Evolutionary conservation across 2,329 filamentous ascomycete genomes (phyloP).

Genomic region (Arthrobotrys musiformis): DNA sequence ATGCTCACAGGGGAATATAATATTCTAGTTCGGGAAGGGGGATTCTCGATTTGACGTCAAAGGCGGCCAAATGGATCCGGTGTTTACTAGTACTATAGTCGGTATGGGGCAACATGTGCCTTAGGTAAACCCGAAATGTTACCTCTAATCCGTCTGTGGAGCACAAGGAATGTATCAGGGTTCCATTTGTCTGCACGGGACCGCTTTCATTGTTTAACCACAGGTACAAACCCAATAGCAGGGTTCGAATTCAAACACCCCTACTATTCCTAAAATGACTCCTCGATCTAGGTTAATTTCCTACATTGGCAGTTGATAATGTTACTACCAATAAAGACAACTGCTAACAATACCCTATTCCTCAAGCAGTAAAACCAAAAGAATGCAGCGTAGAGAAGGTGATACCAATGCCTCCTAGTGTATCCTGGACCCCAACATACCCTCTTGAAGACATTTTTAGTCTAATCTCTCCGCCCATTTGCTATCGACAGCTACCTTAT

Average conservation of each 20-base stretch:
- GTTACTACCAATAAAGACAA: not conserved
- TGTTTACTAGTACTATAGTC: not conserved
- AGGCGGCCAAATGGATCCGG: not conserved
- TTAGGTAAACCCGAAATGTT: not conserved
- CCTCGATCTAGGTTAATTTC: not conserved
- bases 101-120: conserved; percentile 1
- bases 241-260: not conserved
- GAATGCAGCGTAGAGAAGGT: not conserved
- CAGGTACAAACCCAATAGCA: not conserved
- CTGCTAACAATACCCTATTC: not conserved
- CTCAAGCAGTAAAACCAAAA: conserved; percentile 7
- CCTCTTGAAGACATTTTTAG: not conserved
- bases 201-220: conserved; percentile 39
- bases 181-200: conserved; percentile 31
- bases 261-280: not conserved
- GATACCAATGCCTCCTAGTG: not conserved
- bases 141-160: conserved; percentile 17
- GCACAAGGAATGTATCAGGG: conserved; percentile 43
- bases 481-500: conserved; percentile 40
- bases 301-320: not conserved
- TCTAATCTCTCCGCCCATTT: conserved; percentile 38
- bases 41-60: conserved; percentile 21
- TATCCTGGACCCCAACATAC: conserved; percentile 1
- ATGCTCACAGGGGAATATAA: not conserved
- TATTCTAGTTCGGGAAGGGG: not conserved